phyloP scores from a whole-genome alignment of 164 flowering plant species.

The Saururus chinensis region DNA sequence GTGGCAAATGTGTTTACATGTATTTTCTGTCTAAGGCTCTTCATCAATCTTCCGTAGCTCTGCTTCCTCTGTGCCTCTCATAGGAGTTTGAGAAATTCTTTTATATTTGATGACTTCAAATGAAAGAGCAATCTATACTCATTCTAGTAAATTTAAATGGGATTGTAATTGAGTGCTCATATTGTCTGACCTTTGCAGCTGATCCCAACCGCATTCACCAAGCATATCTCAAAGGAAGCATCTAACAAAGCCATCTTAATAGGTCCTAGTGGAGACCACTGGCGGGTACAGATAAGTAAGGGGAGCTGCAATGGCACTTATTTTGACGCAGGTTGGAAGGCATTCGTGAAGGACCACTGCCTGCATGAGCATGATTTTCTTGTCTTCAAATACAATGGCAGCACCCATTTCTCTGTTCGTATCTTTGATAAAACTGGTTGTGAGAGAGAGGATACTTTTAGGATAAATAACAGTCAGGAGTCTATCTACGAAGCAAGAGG shows the following conservation, averaged over 20 bases:
- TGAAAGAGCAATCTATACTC: no score
- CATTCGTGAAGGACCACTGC: constrained; percentile 43
- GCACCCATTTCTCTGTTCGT: constrained; percentile 41
- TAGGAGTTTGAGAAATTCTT: no score
- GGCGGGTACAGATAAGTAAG: constrained; percentile 32
- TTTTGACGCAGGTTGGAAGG: constrained; percentile 48
- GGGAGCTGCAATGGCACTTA: constrained; percentile 19
- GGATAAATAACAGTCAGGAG: constrained; percentile 7
- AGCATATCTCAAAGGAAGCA: constrained; percentile 9
- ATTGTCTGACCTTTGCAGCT: constrained; percentile 6
- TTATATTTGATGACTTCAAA: no score
- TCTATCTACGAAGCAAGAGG: background rate
- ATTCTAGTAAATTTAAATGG: no score
- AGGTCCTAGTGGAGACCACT: constrained; percentile 51
- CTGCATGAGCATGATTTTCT: constrained; percentile 41
- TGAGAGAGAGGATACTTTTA: constrained; percentile 49
- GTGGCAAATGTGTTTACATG: no score
- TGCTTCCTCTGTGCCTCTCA: no score
- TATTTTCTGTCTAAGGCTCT: no score
- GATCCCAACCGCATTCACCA: constrained; percentile 14
- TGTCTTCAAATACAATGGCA: constrained; percentile 57
- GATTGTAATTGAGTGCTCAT: no score
- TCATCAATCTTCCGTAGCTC: no score
- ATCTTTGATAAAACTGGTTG: constrained; percentile 56
- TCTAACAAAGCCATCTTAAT: constrained; percentile 26